A percentile compares a stretch with the other conserved stretches of the same genome.
Evolutionary conservation across 495 filamentous ascomycete species (phyloP).

Genomic region (Hypoxylon rickii): DNA sequence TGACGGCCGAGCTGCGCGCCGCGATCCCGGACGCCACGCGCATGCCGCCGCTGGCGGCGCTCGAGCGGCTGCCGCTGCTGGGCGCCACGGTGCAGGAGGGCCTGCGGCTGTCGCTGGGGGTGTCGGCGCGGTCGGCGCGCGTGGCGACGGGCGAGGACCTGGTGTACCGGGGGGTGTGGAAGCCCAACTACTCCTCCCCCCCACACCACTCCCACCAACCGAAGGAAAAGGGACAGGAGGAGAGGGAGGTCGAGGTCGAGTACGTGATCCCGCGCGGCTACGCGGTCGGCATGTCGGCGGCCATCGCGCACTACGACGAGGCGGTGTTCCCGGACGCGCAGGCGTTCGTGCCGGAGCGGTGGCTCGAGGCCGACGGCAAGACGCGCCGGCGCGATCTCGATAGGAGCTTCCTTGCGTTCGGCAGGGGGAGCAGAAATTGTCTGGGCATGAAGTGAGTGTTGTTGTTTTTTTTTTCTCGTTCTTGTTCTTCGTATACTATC

Average conservation of each 20-base stretch:
- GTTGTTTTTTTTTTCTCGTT: neutral
- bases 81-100: conserved; percentile 47
- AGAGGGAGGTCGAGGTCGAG: neutral
- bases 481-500: no score
- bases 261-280: conserved; percentile 34
- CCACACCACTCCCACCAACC: neutral
- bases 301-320: conserved; percentile 49
- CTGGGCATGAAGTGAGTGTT: conserved; percentile 35
- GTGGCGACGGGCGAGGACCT: conserved; percentile 38
- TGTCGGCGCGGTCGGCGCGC: conserved; percentile 30
- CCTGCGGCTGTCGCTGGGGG: conserved; percentile 50
- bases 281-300: conserved; percentile 47
- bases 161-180: conserved; percentile 31
- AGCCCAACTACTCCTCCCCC: neutral
- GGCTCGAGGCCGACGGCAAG: conserved; percentile 36
- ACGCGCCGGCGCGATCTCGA: conserved; percentile 15
- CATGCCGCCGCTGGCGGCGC: conserved; percentile 24
- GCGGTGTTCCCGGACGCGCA: conserved; percentile 49
- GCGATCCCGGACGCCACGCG: conserved; percentile 16
- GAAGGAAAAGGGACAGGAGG: neutral
- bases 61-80: conserved; percentile 48
- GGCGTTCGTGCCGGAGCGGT: conserved; percentile 51
- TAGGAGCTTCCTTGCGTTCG: conserved; percentile 33
- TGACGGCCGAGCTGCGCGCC: conserved; percentile 42
- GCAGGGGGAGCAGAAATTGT: conserved; percentile 35